Percentiles rank a stretch among this genome's conserved stretches.
phyloP scores from a whole-genome alignment of 2,329 filamentous ascomycete species.

The Penicillium janthinellum region DNA sequence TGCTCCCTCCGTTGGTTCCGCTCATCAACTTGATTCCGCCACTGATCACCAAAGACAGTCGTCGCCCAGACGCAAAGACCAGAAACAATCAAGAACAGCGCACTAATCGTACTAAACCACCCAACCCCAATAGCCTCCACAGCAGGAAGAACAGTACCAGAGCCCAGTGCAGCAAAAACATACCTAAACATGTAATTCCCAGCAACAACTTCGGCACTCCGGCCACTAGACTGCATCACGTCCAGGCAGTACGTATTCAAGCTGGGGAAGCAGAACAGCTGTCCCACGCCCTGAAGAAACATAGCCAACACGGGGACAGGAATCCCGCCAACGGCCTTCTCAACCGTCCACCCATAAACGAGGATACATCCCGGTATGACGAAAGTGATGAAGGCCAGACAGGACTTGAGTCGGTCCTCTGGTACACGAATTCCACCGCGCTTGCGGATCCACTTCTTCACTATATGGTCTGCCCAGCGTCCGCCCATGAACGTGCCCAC shows the following conservation, averaged over 20 bases:
- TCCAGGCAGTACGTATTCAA: constrained; percentile 82
- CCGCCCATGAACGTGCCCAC: constrained; percentile 72
- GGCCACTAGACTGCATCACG: constrained; percentile 66
- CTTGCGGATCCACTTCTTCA: constrained; percentile 65
- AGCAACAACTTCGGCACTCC: constrained; percentile 72
- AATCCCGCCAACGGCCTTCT: constrained; percentile 58
- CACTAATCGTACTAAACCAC: constrained; percentile 75
- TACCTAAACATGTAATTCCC: constrained; percentile 81
- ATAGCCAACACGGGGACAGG: constrained; percentile 68
- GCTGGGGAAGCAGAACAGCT: constrained; percentile 74
- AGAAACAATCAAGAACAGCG: constrained; percentile 56
- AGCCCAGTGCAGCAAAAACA: constrained; percentile 70
- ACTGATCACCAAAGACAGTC: constrained; percentile 53
- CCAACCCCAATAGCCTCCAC: constrained; percentile 75
- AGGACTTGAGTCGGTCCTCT: constrained; percentile 67
- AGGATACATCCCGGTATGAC: constrained; percentile 66
- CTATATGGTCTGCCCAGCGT: constrained; percentile 67
- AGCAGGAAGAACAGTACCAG: constrained; percentile 71
- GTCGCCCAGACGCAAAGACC: constrained; percentile 52
- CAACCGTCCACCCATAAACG: constrained; percentile 67
- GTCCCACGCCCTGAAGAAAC: constrained; percentile 73
- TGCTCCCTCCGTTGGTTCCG: constrained; percentile 44
- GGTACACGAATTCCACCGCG: constrained; percentile 61
- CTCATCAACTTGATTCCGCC: constrained; percentile 58
- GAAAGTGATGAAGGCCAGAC: constrained; percentile 58